A percentile compares a stretch with the other conserved stretches of the same genome.
These are phyloP conservation scores for Leptographium radiaticola DNA, from an alignment of 2,329 filamentous ascomycete species.

Conservation along the genomic window DNA sequence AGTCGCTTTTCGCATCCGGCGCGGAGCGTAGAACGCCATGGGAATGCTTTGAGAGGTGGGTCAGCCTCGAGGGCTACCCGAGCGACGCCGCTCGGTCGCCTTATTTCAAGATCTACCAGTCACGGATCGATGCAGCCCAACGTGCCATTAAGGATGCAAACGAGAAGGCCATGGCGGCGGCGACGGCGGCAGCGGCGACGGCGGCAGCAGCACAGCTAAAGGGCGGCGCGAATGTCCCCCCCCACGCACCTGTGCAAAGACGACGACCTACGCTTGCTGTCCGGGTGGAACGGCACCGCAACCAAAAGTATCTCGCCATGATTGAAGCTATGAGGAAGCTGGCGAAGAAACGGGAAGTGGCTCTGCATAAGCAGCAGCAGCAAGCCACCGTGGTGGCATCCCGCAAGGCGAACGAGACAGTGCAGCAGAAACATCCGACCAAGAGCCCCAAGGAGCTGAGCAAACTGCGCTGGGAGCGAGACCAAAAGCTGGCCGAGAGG, in stretches of 20 bases:
- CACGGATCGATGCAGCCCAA: conserved; percentile 47
- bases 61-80: conserved; percentile 78
- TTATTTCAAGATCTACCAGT: conserved; percentile 70
- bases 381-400: conserved; percentile 61
- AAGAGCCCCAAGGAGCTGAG: conserved; percentile 89
- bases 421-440: conserved; percentile 34
- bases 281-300: conserved; percentile 74
- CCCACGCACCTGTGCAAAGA: conserved; percentile 35
- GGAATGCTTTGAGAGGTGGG: conserved; percentile 98
- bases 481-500: conserved; percentile 52
- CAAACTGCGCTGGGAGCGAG: conserved; percentile 73
- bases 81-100: conserved; percentile 90
- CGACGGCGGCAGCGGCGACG: conserved; percentile 18
- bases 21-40: conserved; percentile 85
- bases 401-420: conserved; percentile 63
- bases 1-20: conserved; percentile 68
- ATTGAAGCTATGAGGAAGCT: conserved; percentile 93
- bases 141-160: conserved; percentile 40
- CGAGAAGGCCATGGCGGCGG: conserved; percentile 27
- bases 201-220: conserved; percentile 19
- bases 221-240: conserved; percentile 16
- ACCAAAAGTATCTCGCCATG: conserved; percentile 74
- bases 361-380: conserved; percentile 78
- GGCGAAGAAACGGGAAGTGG: conserved; percentile 83
- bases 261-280: conserved; percentile 67